A percentile compares a stretch with the other conserved stretches of the same genome.
These are phyloP conservation scores for Artomyces pyxidatus DNA, from an alignment of 768 basidiomycete genomes.

Conservation along the genomic window DNA sequence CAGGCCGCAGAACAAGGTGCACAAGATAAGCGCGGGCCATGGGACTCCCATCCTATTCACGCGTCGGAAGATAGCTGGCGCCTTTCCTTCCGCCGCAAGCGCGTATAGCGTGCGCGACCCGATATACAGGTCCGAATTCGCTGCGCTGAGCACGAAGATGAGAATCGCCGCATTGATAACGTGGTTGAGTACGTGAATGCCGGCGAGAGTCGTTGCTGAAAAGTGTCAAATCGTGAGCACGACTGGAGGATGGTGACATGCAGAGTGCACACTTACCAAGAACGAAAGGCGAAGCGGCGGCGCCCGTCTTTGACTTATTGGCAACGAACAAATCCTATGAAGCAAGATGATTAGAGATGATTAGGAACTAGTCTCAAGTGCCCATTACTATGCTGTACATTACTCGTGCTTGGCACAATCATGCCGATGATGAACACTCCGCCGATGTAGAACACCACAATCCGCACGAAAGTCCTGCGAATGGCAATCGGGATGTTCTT, in stretches of 20 bases:
- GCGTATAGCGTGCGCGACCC: slow-evolving; percentile 40
- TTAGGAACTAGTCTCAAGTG: neutral
- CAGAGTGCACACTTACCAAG: slow-evolving; percentile 29
- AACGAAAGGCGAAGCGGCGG: slow-evolving; percentile 60
- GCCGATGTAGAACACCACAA: slow-evolving; percentile 57
- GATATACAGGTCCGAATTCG: slow-evolving; percentile 58
- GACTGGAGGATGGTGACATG: too few species aligned
- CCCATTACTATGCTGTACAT: slow-evolving; percentile 22
- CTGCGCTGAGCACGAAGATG: slow-evolving; percentile 53
- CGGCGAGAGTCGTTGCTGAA: slow-evolving; percentile 35
- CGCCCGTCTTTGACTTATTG: slow-evolving; percentile 32
- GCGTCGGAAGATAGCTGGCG: slow-evolving; percentile 32
- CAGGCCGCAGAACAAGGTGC: slow-evolving; percentile 45
- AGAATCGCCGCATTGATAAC: slow-evolving; percentile 59
- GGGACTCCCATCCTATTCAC: slow-evolving; percentile 29
- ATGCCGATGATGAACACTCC: slow-evolving; percentile 68
- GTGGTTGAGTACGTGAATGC: slow-evolving; percentile 52
- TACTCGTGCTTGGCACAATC: slow-evolving; percentile 53
- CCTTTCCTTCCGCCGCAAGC: slow-evolving; percentile 38
- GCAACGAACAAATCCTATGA: slow-evolving; percentile 29
- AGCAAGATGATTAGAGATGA: neutral
- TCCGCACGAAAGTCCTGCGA: slow-evolving; percentile 52
- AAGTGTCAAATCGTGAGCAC: neutral
- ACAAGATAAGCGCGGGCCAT: slow-evolving; percentile 39
- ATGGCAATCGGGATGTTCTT: slow-evolving; percentile 71